Evolutionary conservation across 371 early-diverging fungal species (phyloP).

Genomic region (Syncephalastrum monosporum): DNA sequence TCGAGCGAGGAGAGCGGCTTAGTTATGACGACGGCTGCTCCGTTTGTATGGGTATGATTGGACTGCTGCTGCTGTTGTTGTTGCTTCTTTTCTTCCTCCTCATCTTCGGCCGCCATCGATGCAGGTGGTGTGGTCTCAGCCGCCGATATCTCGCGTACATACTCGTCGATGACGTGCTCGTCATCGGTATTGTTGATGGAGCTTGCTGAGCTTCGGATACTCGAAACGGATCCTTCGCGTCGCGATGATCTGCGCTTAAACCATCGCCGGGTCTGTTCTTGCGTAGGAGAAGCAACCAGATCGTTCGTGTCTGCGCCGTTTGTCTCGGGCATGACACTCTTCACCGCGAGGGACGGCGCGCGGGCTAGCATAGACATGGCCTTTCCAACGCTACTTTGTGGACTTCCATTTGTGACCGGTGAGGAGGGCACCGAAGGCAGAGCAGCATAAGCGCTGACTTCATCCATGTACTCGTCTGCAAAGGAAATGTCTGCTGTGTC

Average conservation of each 20-base stretch:
- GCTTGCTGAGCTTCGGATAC: conserved; percentile 11
- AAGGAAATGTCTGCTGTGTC: conserved; percentile 26
- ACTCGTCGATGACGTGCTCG: conserved; percentile 1
- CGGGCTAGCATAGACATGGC: conserved; percentile 21
- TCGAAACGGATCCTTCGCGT: conserved; percentile 32
- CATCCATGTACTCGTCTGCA: conserved; percentile 36
- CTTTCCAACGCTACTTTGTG: conserved; percentile 15
- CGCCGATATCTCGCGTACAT: no score
- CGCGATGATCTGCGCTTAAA: conserved; percentile 11
- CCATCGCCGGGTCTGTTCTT: conserved; percentile 12
- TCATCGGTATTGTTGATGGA: conserved; percentile 6
- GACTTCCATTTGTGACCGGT: not conserved
- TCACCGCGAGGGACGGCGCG: conserved; percentile 18
- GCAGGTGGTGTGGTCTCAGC: not conserved
- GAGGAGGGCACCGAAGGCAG: conserved; percentile 8
- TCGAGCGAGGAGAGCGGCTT: conserved; percentile 38
- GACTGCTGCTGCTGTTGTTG: conserved; percentile 4
- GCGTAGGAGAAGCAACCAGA: conserved; percentile 13
- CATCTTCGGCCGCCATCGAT: not conserved
- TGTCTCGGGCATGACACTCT: conserved; percentile 11
- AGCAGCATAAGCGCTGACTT: conserved; percentile 21
- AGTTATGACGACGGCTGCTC: not conserved
- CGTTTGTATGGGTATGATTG: not conserved
- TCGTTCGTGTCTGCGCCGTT: conserved; percentile 2
- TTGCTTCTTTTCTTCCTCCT: conserved; percentile 5